Conservation (phyloP, 345 rosid species). For the Combretum micranthum region DNA sequence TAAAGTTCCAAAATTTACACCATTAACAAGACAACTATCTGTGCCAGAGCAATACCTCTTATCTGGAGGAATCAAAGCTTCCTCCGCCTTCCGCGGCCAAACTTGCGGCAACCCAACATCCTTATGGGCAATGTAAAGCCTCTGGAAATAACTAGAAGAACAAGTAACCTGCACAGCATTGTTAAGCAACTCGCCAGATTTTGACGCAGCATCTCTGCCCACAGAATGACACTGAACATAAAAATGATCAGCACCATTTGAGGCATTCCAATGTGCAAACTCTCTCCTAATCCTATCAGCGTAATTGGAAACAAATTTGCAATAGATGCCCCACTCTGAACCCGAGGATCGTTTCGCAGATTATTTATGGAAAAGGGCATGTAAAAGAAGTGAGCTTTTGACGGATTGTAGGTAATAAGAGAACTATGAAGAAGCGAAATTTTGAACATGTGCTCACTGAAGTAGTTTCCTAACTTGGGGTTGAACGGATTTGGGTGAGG, state of each 20-base stretch:
- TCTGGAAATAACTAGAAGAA: slow-evolving; percentile 37
- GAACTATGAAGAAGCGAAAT: slow-evolving; percentile 27
- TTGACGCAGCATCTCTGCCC: slow-evolving; percentile 28
- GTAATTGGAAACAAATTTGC: slow-evolving; percentile 22
- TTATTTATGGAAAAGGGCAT: slow-evolving; percentile 38
- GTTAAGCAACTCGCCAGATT: slow-evolving; percentile 18
- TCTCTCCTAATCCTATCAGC: slow-evolving; percentile 8
- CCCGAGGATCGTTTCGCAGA: slow-evolving; percentile 36
- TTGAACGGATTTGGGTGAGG: slow-evolving; percentile 27
- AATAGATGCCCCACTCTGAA: slow-evolving; percentile 23
- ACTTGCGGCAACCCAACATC: slow-evolving; percentile 39
- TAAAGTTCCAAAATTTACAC: background rate
- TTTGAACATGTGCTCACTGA: slow-evolving; percentile 49
- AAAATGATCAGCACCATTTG: slow-evolving; percentile 36
- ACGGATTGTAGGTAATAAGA: slow-evolving; percentile 17
- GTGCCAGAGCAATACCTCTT: slow-evolving; percentile 18
- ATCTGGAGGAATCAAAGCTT: slow-evolving; percentile 23
- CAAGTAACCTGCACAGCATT: slow-evolving; percentile 36
- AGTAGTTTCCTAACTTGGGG: slow-evolving; percentile 36
- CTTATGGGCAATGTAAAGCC: slow-evolving; percentile 28
- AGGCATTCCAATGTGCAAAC: slow-evolving; percentile 36
- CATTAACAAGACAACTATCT: background rate
- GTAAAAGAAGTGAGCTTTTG: slow-evolving; percentile 32
- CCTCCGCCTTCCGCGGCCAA: slow-evolving; percentile 29
- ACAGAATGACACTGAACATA: slow-evolving; percentile 36